Evolutionary conservation across 2,329 filamentous ascomycete genomes (phyloP), one percentile per base, ranked within the genome.

Genomic region (Aureobasidium pullulans): DNA sequence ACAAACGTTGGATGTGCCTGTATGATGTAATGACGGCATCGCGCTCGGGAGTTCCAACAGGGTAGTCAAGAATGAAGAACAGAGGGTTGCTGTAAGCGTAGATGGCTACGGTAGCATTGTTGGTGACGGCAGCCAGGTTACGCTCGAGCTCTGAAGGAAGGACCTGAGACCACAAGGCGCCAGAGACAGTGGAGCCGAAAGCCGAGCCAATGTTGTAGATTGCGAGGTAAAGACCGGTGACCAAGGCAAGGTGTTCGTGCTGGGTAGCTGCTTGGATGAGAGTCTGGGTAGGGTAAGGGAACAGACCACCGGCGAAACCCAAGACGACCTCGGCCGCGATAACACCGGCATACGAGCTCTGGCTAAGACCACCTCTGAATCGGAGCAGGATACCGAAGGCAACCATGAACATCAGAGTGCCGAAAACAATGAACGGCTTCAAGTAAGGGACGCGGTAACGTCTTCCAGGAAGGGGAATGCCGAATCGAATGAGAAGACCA

Each of bases 101-200:
- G 0, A 68, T 63, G 0, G 77, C 80, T 62, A 69, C 70, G 44
- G 66, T 75, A 46, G 66, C 65, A 52, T 79, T 77, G 29, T 69
- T 61, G 47, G 44, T 61, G 11, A 65, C 61, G 2, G 44, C 34
- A 6, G 53, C 70, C 37, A 75, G 67, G 5, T 69, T 67, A 3
- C 65, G 57, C 6, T 65, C 64, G 2, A 87, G 76, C 42, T 75
- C 67, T 0, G 61, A 60, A 1, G 80, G 82, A 46, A 86, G 73
- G 34, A 86, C 69, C 11, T 79, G 77, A 0, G 81, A 83, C 84
- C 85, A 89, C 62, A 89, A 82, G 11, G 84, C 84, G 0, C 79
- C 79, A 0, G 85, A 80, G 44, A 88, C 78, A 5, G 84, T 80
- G 16, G 63, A 68, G 0, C 73, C 71, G 16, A 73, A 63, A 2